Percentiles rank a stretch among this genome's conserved stretches.
Evolutionary conservation across 148 eudicot genomes (phyloP).

Genomic region (Camellia granthamiana): DNA sequence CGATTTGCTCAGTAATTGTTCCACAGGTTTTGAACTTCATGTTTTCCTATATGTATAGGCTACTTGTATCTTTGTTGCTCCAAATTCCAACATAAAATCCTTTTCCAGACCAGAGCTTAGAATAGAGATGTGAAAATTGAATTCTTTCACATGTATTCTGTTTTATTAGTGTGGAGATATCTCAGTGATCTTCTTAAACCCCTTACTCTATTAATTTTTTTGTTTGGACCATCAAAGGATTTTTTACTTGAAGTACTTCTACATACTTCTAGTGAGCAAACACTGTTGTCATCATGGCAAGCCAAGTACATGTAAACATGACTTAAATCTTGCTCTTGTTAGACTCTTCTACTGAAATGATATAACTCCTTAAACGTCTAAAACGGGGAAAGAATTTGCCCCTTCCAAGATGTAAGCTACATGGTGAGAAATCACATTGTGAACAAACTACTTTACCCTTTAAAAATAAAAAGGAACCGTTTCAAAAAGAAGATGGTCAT

Average conservation of each 20-base stretch:
- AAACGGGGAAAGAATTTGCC: background rate
- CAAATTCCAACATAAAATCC: no score
- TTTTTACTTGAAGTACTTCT: background rate
- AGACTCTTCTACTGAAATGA: conserved; percentile 7
- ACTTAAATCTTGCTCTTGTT: background rate
- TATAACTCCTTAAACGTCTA: background rate
- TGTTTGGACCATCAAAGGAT: background rate
- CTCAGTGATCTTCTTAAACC: background rate
- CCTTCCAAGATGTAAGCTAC: background rate
- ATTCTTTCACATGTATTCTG: background rate
- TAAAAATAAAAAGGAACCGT: background rate
- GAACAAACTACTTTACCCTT: background rate
- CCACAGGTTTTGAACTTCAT: background rate
- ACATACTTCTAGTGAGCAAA: background rate
- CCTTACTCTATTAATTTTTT: background rate
- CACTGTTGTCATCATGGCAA: background rate
- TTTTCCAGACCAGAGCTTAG: background rate
- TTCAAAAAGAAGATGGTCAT: background rate
- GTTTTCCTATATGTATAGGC: no score
- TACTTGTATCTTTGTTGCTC: no score
- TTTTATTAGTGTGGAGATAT: background rate
- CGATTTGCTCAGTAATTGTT: background rate
- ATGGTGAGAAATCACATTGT: background rate
- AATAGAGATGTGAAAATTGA: background rate
- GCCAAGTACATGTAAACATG: no score